phyloP scores from a whole-genome alignment of 208 protist species.

The Crithidia brevicula region DNA sequence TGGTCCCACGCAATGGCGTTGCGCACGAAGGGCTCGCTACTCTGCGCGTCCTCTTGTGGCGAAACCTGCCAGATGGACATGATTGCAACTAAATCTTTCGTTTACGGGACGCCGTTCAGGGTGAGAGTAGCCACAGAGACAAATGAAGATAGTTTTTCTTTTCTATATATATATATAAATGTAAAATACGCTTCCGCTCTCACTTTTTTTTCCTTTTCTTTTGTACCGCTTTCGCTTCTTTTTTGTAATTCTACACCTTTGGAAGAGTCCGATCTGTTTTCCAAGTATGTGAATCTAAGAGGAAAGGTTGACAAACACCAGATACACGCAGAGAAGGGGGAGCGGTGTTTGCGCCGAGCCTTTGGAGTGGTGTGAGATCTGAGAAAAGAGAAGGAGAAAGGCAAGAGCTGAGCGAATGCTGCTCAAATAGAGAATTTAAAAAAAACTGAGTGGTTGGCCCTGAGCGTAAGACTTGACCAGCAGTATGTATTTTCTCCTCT shows the following conservation, averaged over 20 bases:
- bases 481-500: no score
- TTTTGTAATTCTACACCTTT: not conserved
- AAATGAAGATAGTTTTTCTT: no score
- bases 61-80: constrained; percentile 27
- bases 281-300: no score
- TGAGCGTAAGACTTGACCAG: no score
- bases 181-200: no score
- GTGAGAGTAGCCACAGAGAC: no score
- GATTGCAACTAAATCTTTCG: not conserved
- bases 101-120: no score
- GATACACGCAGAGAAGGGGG: not conserved
- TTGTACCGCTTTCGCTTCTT: not conserved
- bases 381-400: not conserved
- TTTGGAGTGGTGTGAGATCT: no score
- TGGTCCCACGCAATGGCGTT: constrained; percentile 26
- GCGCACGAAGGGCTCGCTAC: not conserved
- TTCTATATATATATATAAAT: no score
- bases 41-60: not conserved
- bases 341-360: not conserved
- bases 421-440: no score
- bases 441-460: no score
- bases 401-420: no score
- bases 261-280: not conserved
- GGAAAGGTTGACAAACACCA: not conserved
- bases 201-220: not conserved